Conservation (phyloP, 176 grass and related monocot genomes). For the Musa beccarii region DNA sequence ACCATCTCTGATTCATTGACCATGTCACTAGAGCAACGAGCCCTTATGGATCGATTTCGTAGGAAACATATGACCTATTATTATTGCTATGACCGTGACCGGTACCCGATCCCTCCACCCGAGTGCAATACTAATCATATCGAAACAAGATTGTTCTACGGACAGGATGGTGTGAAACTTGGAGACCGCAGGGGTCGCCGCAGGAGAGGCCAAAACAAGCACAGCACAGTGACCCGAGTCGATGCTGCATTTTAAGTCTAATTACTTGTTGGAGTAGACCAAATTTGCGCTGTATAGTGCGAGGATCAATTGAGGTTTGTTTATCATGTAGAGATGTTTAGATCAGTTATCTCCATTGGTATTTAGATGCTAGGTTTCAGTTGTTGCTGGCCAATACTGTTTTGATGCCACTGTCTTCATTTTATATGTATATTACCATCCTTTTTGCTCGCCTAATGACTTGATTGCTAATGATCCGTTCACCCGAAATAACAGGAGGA, state of each 20-base stretch:
- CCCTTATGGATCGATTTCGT: slow-evolving; percentile 41
- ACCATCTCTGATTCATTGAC: slow-evolving; percentile 5
- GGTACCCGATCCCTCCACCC: slow-evolving; percentile 37
- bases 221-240: slow-evolving; percentile 1
- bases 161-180: slow-evolving; percentile 42
- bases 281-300: slow-evolving; percentile 11
- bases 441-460: not conserved
- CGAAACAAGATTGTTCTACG: slow-evolving; percentile 16
- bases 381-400: not conserved
- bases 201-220: slow-evolving; percentile 20
- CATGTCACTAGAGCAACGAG: slow-evolving; percentile 22
- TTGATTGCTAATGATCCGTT: too few relatives aligned
- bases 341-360: not conserved
- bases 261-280: not conserved
- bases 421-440: not conserved
- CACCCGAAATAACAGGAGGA: too few relatives aligned
- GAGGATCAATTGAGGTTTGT: not conserved
- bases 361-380: not conserved
- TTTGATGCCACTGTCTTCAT: not conserved
- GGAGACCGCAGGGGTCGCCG: slow-evolving; percentile 33
- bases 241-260: slow-evolving; percentile 10
- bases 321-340: not conserved
- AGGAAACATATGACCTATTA: slow-evolving; percentile 69
- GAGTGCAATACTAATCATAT: slow-evolving; percentile 31
- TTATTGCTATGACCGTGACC: slow-evolving; percentile 59